Evolutionary conservation across 352 stramenopile genomes (phyloP), one percentile per base, ranked within the genome.

Genomic region (Phytopythium delawarense): DNA sequence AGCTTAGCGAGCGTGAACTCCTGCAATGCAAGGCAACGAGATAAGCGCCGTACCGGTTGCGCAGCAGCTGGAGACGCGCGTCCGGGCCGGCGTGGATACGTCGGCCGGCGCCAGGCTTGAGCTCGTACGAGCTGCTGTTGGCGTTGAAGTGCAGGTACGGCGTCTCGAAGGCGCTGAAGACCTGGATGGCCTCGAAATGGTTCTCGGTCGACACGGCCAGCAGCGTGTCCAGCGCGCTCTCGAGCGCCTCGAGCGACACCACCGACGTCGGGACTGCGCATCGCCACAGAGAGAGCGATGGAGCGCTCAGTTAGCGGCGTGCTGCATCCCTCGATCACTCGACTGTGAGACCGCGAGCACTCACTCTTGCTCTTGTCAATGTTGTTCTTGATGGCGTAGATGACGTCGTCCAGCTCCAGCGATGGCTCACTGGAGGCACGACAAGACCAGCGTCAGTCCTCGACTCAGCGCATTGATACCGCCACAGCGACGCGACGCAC

Each of bases 301-400:
- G 39, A 45, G 35, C 35, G 35, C 5, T 40, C 28, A 55, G 21
- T 64, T 20, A 42, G 30, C 35, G 46, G 15, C 7, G 28, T 1
- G 5, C 3, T 42, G 61, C n/a, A 30, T 16, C 32, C 64, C 30
- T 64, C 8, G 13, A 58, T 13, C 7, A 40, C 7, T 13, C 30
- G 3, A 57, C 16, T 7, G 9, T 6, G 16, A 9, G 42, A 18
- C 11, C 49, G 6, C 2, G 23, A 11, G 37, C 12, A 69, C 86
- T 35, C 59, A 95, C 86, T 88, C 61, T 94, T 95, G 77, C 76
- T 92, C 49, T 81, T 84, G 74, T 94, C 87, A 64, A 95, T 94
- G 63, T 82, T 95, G 71, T 95, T 95, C 76, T 95, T 95, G 67
- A 95, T 75, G 21, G 87, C 87, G 67, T 87, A 94, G 52, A 95